Conservation (phyloP, 768 basidiomycete genomes). For the Leccinum obscurum region DNA sequence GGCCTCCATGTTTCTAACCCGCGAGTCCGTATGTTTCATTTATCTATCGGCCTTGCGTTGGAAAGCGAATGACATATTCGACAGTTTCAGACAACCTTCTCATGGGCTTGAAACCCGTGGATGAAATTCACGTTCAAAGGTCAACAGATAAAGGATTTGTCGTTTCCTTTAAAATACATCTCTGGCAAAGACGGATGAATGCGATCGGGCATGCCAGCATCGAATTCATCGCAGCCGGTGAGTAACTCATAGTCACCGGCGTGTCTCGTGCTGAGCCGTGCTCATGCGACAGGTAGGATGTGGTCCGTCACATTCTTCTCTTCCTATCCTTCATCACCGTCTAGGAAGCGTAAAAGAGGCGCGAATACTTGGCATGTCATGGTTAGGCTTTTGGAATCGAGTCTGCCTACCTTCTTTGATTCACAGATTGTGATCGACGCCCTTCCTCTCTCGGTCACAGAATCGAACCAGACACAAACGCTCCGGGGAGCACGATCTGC, state of each 20-base stretch:
- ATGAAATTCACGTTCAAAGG: conserved; percentile 54
- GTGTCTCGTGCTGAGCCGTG: neutral
- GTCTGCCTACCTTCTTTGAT: conserved; percentile 21
- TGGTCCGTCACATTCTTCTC: conserved; percentile 29
- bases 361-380: conserved; percentile 40
- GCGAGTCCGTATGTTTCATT: conserved; percentile 28
- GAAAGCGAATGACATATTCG: neutral
- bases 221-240: conserved; percentile 60
- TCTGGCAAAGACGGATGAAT: conserved; percentile 70
- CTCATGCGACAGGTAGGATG: conserved; percentile 19
- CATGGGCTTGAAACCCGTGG: conserved; percentile 44
- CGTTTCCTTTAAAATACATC: conserved; percentile 49
- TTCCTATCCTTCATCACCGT: conserved; percentile 4
- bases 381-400: conserved; percentile 35
- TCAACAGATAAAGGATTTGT: conserved; percentile 49
- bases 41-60: neutral
- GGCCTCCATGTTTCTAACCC: too few relatives aligned
- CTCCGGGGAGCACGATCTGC: conserved; percentile 6
- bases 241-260: neutral
- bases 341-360: conserved; percentile 12
- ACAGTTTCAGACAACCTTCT: conserved; percentile 40
- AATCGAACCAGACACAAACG: neutral
- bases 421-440: conserved; percentile 13
- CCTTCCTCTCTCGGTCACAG: neutral
- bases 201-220: conserved; percentile 52